Evolutionary conservation across 805 yeast genomes (phyloP).

Genomic region (Ogataea parapolymorpha): DNA sequence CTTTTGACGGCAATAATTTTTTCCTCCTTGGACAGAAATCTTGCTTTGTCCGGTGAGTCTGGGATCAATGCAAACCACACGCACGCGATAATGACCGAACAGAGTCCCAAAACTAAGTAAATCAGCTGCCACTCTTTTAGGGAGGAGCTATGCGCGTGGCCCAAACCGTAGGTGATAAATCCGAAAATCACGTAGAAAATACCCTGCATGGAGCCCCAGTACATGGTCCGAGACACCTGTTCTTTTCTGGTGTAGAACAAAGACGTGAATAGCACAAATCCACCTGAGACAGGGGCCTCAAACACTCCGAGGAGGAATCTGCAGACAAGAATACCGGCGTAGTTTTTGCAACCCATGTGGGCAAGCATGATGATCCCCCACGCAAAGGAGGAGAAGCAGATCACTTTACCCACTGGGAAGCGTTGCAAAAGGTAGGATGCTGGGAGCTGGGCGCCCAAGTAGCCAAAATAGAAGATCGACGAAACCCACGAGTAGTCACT

Average conservation of each 20-base stretch:
- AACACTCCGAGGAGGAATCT: constrained; percentile 35
- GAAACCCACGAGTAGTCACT: constrained; percentile 40
- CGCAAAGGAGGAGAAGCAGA: constrained; percentile 27
- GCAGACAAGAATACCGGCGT: constrained; percentile 33
- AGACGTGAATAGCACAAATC: constrained; percentile 30
- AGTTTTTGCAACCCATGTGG: constrained; percentile 35
- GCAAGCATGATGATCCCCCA: constrained; percentile 37
- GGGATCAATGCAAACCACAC: constrained; percentile 26
- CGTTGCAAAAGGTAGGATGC: constrained; percentile 44
- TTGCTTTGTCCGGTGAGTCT: constrained; percentile 27
- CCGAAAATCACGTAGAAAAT: constrained; percentile 10
- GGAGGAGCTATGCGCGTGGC: constrained; percentile 12
- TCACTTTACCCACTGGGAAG: constrained; percentile 42
- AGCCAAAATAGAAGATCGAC: constrained; percentile 38
- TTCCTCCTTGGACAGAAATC: constrained; percentile 28
- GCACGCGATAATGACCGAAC: constrained; percentile 24
- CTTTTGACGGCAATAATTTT: constrained; percentile 25
- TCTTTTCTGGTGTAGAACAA: constrained; percentile 33
- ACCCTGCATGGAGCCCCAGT: constrained; percentile 15
- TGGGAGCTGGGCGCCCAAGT: constrained; percentile 45
- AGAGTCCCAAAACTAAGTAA: constrained; percentile 28
- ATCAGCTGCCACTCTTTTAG: constrained; percentile 29
- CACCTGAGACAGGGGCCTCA: constrained; percentile 36
- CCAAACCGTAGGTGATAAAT: constrained; percentile 31
- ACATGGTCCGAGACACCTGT: constrained; percentile 30